phyloP scores from a whole-genome alignment of 2,329 filamentous ascomycete genomes.

The Colletotrichum filicis region DNA sequence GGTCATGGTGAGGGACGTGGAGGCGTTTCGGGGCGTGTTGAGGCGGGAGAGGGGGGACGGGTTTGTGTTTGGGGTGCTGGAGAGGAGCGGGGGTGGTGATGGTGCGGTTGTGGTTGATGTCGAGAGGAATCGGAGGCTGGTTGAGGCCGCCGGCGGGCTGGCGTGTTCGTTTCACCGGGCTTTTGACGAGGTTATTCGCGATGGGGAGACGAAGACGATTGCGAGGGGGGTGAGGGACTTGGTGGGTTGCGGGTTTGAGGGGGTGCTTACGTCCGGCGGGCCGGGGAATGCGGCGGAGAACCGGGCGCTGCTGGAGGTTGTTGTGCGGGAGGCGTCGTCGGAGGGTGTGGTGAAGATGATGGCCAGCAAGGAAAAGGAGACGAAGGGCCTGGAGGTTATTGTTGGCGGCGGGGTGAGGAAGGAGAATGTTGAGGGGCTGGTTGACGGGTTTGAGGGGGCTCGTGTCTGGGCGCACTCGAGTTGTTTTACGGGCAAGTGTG shows the following conservation, averaged over 20 bases:
- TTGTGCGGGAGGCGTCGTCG: slow-evolving; percentile 44
- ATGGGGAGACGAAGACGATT: slow-evolving; percentile 34
- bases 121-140: slow-evolving; percentile 51
- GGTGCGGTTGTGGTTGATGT: slow-evolving; percentile 49
- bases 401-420: slow-evolving; percentile 63
- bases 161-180: slow-evolving; percentile 66
- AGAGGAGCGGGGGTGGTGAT: not conserved
- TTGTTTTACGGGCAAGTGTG: slow-evolving; percentile 43
- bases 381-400: slow-evolving; percentile 56
- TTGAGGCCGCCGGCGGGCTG: slow-evolving; percentile 53
- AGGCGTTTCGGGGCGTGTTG: slow-evolving; percentile 50
- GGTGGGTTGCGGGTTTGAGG: slow-evolving; percentile 57
- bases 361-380: too few relatives aligned
- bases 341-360: too few relatives aligned
- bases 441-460: slow-evolving; percentile 40
- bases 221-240: slow-evolving; percentile 48
- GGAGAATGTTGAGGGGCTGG: slow-evolving; percentile 48
- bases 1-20: slow-evolving; percentile 49
- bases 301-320: slow-evolving; percentile 45
- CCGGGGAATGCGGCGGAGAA: slow-evolving; percentile 53
- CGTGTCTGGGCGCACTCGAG: slow-evolving; percentile 61
- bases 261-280: slow-evolving; percentile 65
- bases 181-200: slow-evolving; percentile 59
- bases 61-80: slow-evolving; percentile 66
- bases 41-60: slow-evolving; percentile 57